Evolutionary conservation across 1,284 basidiomycete species (phyloP).

Genomic region (Ganoderma multipileum): DNA sequence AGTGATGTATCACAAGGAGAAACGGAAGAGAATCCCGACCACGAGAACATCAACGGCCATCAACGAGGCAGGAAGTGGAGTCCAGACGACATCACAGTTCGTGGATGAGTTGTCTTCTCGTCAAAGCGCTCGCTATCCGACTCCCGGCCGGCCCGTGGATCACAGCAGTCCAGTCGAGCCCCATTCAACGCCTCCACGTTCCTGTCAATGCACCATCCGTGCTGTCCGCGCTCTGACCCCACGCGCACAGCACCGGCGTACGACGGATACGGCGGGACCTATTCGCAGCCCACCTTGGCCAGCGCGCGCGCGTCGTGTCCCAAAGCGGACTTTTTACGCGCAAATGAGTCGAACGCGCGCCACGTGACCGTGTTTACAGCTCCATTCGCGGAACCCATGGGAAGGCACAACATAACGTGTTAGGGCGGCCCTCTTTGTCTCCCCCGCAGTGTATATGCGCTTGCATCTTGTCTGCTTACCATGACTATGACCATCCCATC

Average conservation of each 20-base stretch:
- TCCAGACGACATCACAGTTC: neutral
- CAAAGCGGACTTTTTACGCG: constrained; percentile 4
- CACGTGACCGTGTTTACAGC: constrained; percentile 19
- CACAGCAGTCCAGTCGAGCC: no score
- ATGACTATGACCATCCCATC: neutral
- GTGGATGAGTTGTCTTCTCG: neutral
- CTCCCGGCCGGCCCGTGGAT: neutral
- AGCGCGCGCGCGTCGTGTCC: constrained; percentile 7
- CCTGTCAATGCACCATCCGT: neutral
- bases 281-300: neutral
- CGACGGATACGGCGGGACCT: neutral
- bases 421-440: neutral
- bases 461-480: constrained; percentile 3
- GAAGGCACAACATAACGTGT: neutral
- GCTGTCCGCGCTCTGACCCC: neutral
- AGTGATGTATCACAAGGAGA: neutral
- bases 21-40: neutral
- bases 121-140: neutral
- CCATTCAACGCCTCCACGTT: no score
- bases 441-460: neutral
- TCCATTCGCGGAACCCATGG: constrained; percentile 4
- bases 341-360: constrained; percentile 17
- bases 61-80: neutral
- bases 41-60: neutral
- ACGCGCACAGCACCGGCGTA: neutral